Base-by-base conservation (phyloP, 1,284 basidiomycete species). In the Marasmius oreades region DNA sequence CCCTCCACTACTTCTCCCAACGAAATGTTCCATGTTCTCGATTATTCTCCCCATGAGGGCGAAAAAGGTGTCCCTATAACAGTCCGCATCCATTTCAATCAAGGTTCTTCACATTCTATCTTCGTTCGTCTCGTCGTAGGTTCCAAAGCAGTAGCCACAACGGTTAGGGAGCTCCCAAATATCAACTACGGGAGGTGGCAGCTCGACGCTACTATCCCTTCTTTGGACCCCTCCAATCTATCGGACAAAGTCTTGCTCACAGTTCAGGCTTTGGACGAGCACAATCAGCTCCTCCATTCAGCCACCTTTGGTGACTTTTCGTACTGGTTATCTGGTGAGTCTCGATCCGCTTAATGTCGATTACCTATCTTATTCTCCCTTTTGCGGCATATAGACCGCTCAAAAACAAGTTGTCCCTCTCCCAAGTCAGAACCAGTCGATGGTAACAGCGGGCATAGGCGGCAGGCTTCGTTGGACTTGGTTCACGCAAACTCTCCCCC, bases 61-160 rank as follows among this genome's bases (percentile, higher is more conserved):
- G 77, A 79, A 57, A 67, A 73, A 18, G 84, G 82, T 59, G 74
- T 78, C 0, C 79, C 77, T 46, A 78, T 90, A 64, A 76, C 79
- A 42, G 82, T 86, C 57, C 74, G 78, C 57, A 81, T 89, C 55
- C 74, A 81, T 52, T 86, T 86, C 70, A 75, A 76, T 58, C 71
- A 76, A 39, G 70, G 73, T n/a, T 70, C 75, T 16, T 66, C 72
- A 11, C 67, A 79, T 45, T 73, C 77, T 8, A 77, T 85, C 33
- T 81, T 75, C 60, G 78, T 90, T 47, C 84, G 89, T 51, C 80
- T 91, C 58, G 80, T 90, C 63, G 72, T 90, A 60, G 88, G 84
- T 42, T 74, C 59, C 79, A 77, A 31, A 53, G 77, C 86, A 1
- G 76, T 90, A 37, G 71, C 73, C 31, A 90, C 88, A 0, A 76